These are phyloP conservation scores for Berkeleyomyces rouxiae DNA, from an alignment of 2,329 filamentous ascomycete genomes.

Conservation along the genomic window DNA sequence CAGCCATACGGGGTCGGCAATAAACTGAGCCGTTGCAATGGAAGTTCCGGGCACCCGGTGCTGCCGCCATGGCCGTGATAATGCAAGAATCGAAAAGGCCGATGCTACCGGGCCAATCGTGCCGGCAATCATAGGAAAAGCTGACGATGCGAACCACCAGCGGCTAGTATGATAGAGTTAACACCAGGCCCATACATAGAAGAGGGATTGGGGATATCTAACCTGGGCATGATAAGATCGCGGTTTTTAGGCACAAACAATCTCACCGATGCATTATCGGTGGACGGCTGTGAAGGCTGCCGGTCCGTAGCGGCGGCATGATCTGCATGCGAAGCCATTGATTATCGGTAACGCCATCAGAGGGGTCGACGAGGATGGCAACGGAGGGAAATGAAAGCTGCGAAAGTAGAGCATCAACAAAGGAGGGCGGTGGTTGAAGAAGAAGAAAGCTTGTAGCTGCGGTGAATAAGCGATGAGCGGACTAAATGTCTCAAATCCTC, in stretches of 20 bases:
- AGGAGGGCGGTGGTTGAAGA: too few relatives aligned
- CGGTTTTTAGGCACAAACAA: not conserved
- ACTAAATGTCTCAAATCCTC: too few relatives aligned
- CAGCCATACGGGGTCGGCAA: constrained; percentile 57
- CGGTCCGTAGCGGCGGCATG: not conserved
- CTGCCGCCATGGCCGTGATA: constrained; percentile 67
- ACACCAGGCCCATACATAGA: too few relatives aligned
- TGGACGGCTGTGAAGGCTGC: not conserved
- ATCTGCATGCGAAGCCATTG: not conserved
- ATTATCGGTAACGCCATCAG: not conserved
- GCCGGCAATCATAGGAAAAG: constrained; percentile 64
- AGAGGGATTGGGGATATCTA: not conserved
- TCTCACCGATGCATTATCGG: not conserved
- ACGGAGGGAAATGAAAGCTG: too few relatives aligned
- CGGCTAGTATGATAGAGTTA: constrained; percentile 24
- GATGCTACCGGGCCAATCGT: constrained; percentile 77
- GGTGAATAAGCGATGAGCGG: too few relatives aligned
- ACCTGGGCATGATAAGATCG: not conserved
- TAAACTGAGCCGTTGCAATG: constrained; percentile 28
- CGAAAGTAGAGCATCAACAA: too few relatives aligned
- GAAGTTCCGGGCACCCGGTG: constrained; percentile 30
- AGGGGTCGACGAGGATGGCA: not conserved
- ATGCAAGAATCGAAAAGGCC: constrained; percentile 69
- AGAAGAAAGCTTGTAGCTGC: too few relatives aligned
- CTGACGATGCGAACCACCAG: constrained; percentile 48